Evolutionary conservation across 345 rosid genomes (phyloP), one percentile per base, ranked within the genome.

Genomic region (Sonneratia caseolaris): DNA sequence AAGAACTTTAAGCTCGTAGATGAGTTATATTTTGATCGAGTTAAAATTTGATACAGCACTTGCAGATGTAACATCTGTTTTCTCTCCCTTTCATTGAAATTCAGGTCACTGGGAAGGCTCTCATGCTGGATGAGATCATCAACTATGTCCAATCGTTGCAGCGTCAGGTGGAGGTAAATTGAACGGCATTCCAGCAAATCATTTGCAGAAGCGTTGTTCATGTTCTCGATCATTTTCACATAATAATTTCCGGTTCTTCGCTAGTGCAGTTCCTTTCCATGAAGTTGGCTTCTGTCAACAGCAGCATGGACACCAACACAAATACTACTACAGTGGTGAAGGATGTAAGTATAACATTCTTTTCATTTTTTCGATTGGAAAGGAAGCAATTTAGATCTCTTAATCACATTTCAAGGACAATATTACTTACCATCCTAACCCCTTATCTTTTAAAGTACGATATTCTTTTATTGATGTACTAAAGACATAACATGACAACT

Each of bases 231-330:
- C 49, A 8, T 6, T 45, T 42, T n/a, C 5, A 3, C 40, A 27
- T 42, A 59, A 40, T 40, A 36, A 21, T 7, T 22, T 53, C 7
- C 12, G 43, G 68, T 19, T 24, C 48, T 79, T 66, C 62, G 71
- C 68, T 42, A 43, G 77, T 47, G 80, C 91, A 93, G 98, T 91
- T 86, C 80, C 91, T 93, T 71, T 93, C 98, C 1, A 93, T 93
- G 98, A 91, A 91, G 90, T 77, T 93, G 81, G 84, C 98, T 73
- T 85, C 98, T 67, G 95, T 91, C 73, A 86, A 89, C 74, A 82
- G 91, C 88, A 83, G 91, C 84, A 84, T 85, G 89, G 92, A 87
- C 64, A 79, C 76, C 82, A 87, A 84, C 79, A 68, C 83, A 84
- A 87, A 87, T 27, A 27, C 32, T 48, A 56, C 86, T 74, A 79